Percentiles rank a stretch among this genome's conserved stretches.
Evolutionary conservation across 164 flowering plant species (phyloP).

Genomic region (Taxillus chinensis): DNA sequence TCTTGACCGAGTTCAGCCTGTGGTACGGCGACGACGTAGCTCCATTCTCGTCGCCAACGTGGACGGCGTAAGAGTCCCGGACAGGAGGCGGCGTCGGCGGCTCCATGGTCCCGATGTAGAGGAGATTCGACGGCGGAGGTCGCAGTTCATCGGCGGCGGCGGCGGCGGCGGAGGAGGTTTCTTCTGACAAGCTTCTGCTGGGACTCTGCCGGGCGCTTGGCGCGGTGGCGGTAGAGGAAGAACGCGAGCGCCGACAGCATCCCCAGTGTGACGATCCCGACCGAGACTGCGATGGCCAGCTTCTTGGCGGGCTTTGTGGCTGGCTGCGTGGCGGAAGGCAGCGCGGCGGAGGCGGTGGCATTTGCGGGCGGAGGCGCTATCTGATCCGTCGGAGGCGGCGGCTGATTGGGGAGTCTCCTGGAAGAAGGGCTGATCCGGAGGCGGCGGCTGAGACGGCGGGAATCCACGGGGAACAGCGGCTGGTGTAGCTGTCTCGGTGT

Average conservation of each 20-base stretch:
- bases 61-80: not conserved
- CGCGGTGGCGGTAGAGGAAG: constrained; percentile 50
- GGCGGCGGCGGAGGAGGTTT: constrained; percentile 18
- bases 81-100: constrained; percentile 26
- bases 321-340: constrained; percentile 29
- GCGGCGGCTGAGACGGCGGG: constrained; percentile 14
- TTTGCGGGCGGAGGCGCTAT: not conserved
- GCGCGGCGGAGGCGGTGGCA: not conserved
- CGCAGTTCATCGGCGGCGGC: constrained; percentile 23
- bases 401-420: constrained; percentile 9
- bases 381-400: not conserved
- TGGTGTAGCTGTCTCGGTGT: constrained; percentile 5
- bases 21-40: constrained; percentile 51
- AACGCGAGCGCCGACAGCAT: constrained; percentile 73
- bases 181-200: constrained; percentile 59
- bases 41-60: constrained; percentile 14
- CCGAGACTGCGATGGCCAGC: constrained; percentile 61
- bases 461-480: constrained; percentile 9
- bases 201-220: constrained; percentile 36
- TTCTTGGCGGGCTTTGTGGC: constrained; percentile 36
- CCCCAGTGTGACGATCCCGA: constrained; percentile 66
- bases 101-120: constrained; percentile 77
- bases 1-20: constrained; percentile 42
- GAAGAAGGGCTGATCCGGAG: not conserved
- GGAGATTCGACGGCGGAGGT: constrained; percentile 43